Conservation (phyloP, 1,284 basidiomycete genomes). For the Malassezia furfur region DNA sequence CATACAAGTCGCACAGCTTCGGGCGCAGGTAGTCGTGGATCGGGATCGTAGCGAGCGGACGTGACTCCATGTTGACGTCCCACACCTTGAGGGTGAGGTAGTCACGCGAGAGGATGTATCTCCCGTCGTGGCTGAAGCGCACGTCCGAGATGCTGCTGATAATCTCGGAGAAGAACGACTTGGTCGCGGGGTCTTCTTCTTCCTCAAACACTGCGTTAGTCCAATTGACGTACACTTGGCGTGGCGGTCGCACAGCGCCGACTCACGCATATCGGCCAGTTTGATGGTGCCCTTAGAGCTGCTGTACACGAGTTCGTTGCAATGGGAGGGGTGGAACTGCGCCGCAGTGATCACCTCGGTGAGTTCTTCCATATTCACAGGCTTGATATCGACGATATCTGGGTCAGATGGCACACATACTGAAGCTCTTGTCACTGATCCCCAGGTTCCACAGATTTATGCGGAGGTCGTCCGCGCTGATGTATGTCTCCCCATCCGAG, state of each 20-base stretch:
- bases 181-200: conserved; percentile 90
- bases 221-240: conserved; percentile 69
- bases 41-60: conserved; percentile 91
- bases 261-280: conserved; percentile 98
- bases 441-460: conserved; percentile 98
- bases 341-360: conserved; percentile 99
- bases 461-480: conserved; percentile 91
- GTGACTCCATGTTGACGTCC: conserved; percentile 98
- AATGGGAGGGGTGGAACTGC: conserved; percentile 94
- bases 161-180: conserved; percentile 99
- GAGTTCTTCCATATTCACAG: conserved; percentile 98
- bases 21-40: conserved; percentile 96
- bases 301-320: conserved; percentile 99
- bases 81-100: conserved; percentile 98
- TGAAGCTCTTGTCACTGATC: conserved; percentile 98
- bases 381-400: conserved; percentile 99
- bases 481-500: conserved; percentile 98
- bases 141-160: conserved; percentile 99
- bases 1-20: conserved; percentile 96
- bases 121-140: conserved; percentile 93
- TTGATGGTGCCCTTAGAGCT: conserved; percentile 99
- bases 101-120: conserved; percentile 92
- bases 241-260: conserved; percentile 88
- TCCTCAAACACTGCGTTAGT: conserved; percentile 52
- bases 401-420: conserved; percentile 55